Conservation (phyloP, 768 basidiomycete genomes). For the Phaffia australis region DNA sequence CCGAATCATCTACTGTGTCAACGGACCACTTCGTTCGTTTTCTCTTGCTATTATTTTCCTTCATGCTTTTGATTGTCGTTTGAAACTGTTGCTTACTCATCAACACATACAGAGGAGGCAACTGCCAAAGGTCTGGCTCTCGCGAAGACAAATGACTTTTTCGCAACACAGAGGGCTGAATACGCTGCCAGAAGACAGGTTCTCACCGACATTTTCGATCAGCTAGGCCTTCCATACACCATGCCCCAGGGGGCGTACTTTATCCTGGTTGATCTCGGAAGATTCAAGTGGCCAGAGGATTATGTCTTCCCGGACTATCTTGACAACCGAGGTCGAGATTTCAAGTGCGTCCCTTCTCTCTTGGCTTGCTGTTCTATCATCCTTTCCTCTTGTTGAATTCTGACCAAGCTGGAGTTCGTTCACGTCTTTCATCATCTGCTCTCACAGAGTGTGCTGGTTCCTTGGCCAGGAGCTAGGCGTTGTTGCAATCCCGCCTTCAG, state of each 20-base stretch:
- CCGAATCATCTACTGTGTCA: conserved; percentile 88
- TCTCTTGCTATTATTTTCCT: neutral
- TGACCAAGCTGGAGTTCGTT: neutral
- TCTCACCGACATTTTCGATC: conserved; percentile 62
- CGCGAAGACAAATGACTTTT: conserved; percentile 60
- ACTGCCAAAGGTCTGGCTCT: conserved; percentile 79
- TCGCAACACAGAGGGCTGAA: conserved; percentile 60
- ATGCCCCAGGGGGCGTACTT: conserved; percentile 87
- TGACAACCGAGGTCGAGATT: conserved; percentile 71
- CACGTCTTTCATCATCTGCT: conserved; percentile 3
- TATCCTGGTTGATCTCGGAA: conserved; percentile 47
- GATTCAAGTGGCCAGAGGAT: conserved; percentile 63
- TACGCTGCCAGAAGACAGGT: conserved; percentile 69
- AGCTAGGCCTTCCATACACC: conserved; percentile 71
- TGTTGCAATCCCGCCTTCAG: conserved; percentile 60
- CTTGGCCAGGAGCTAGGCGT: conserved; percentile 82
- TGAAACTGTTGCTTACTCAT: neutral
- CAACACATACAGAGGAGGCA: conserved; percentile 57
- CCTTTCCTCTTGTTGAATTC: neutral
- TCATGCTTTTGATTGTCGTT: too few relatives aligned
- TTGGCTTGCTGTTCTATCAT: neutral
- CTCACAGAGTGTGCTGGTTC: conserved; percentile 78
- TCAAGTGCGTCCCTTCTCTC: conserved; percentile 47
- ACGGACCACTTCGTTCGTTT: conserved; percentile 56
- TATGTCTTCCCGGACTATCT: conserved; percentile 71